phyloP scores from a whole-genome alignment of 441 rosid species.

The Geranium incanum region DNA sequence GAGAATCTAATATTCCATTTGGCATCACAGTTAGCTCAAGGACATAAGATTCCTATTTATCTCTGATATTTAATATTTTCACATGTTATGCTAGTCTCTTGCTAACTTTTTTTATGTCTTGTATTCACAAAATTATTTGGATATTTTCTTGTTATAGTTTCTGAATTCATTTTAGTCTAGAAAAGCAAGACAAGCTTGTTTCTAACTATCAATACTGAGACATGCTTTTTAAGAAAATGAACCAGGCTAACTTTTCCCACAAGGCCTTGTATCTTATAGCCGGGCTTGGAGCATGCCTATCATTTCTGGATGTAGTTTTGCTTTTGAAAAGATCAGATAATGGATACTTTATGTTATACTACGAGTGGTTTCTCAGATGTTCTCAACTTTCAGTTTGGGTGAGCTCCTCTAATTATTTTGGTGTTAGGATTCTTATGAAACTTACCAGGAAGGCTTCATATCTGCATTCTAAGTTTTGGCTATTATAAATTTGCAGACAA shows the following conservation, averaged over 20 bases:
- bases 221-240: slow-evolving; percentile 13
- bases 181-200: slow-evolving; percentile 5
- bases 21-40: neutral
- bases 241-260: slow-evolving; percentile 42
- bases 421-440: slow-evolving; percentile 6
- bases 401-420: slow-evolving; percentile 26
- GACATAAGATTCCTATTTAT: neutral
- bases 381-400: slow-evolving; percentile 66
- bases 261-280: slow-evolving; percentile 47
- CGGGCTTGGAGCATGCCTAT: slow-evolving; percentile 53
- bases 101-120: neutral
- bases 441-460: slow-evolving; percentile 13
- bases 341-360: slow-evolving; percentile 36
- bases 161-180: neutral
- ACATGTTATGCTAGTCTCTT: slow-evolving; percentile 3
- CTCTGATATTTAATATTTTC: neutral
- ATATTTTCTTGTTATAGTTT: slow-evolving; percentile 12
- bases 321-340: slow-evolving; percentile 36
- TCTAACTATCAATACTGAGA: slow-evolving; percentile 8
- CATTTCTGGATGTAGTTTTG: slow-evolving; percentile 46
- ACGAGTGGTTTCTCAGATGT: slow-evolving; percentile 47
- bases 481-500: slow-evolving; percentile 34
- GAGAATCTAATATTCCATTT: slow-evolving; percentile 2
- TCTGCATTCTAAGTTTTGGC: slow-evolving; percentile 14
- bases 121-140: neutral